Base-by-base conservation (phyloP, 139 green algal species). In the Mychonastes homosphaera region DNA sequence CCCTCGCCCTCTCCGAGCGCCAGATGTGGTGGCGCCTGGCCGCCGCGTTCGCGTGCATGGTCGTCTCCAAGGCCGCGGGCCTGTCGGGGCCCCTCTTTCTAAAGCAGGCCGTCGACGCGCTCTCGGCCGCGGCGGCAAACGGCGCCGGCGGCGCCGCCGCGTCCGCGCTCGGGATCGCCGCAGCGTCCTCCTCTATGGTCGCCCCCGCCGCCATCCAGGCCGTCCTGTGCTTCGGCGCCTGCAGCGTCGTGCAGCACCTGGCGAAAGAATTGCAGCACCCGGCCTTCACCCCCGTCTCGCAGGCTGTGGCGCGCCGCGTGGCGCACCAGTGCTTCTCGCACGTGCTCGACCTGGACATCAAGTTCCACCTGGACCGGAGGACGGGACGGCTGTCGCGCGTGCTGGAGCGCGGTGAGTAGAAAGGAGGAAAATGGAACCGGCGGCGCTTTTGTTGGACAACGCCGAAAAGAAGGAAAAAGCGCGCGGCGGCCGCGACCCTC, bases 361-460 rank as follows among this genome's bases (percentile, higher is more conserved):
- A 28, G 1, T 96, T 87, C 73, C 88, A 96, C 62, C 64, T 97
- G 35, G 77, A 95, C 44, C 71, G 89, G 36, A 73, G 84, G 18
- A 96, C 88, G 1, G 90, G 90, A 12, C 63, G 82, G 4, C 67
- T 97, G 51, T 84, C 83, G 6, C 72, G 84, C 27, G 92, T 95
- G 48, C 75, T 97, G 62, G 90, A 97, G 60, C 62, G 90, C 56
- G 80, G 80, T 87, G 40, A 10, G 64, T n/a, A 1, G 21, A 54
- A 33, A 54, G 46, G 19, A 24, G 15, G 19, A 13, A 18, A 3
- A 49, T 40, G 23, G 34, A 10, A n/a, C n/a, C n/a, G n/a, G n/a
- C n/a, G n/a, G n/a, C n/a, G 46, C n/a, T 15, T 53, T 46, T 46
- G 39, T 16, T 46, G 39, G 16, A 46, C 16, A 46, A 46, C 16